Base-by-base conservation (phyloP, 1,284 basidiomycete species). In the Ganoderma leucocontextum region DNA sequence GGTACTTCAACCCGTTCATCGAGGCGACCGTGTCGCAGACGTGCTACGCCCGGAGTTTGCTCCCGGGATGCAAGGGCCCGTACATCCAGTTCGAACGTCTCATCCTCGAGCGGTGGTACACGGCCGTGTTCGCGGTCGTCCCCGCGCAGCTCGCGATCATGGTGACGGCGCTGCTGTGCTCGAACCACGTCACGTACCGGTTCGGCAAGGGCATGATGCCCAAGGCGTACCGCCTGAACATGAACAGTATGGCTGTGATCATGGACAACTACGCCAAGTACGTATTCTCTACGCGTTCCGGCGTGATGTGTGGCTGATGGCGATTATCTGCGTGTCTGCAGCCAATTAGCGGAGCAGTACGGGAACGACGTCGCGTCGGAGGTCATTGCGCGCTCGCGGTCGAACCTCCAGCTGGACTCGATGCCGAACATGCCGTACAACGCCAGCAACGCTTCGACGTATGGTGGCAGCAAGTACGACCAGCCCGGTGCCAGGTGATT, bases 131-230 rank as follows among this genome's bases (percentile, higher is more conserved):
- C 75, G 74, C 82, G 39, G 77, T 89, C 58, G 87, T 89, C 39
- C 86, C 87, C 19, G 78, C 81, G 55, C 87, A 89, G 71, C 77
- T 90, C 66, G 74, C 75, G 47, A 80, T 85, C 76, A 89, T 89
- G 76, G 70, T 88, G 70, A 80, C 80, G 12, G 83, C 80, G 35
- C 77, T 90, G 60, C 78, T 90, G 49, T 89, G 87, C 78, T 85
- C 86, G 60, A 89, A 89, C 78, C 87, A 89, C 72, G 82, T 90
- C 76, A 90, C 88, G 49, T 89, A 90, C 77, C 82, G 88, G 64
- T 89, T 89, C 78, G 88, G 88, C 6, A 90, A 90, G 80, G 88
- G 88, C 69, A 83, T 90, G 80, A 89, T 87, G 77, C 88, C 88
- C 62, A 86, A 88, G 80, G 84, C 85, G 62, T 90, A 90, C 79